Percentiles rank a stretch among this genome's conserved stretches.
phyloP scores from a whole-genome alignment of 2,329 filamentous ascomycete genomes.

The Pyricularia pennisetigena region DNA sequence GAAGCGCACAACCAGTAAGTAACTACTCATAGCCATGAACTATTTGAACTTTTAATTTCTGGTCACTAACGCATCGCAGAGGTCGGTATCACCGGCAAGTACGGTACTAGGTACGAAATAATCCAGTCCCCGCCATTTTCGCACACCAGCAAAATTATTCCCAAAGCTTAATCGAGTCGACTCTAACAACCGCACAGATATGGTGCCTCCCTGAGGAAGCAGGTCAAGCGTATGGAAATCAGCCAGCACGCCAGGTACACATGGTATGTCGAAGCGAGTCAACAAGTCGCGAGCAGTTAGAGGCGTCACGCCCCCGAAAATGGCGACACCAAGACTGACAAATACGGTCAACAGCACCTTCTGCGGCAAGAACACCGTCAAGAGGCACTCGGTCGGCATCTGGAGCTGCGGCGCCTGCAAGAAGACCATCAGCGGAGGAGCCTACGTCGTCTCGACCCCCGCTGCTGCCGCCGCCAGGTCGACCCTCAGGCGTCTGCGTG shows the following conservation, averaged over 20 bases:
- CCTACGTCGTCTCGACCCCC: slow-evolving; percentile 6
- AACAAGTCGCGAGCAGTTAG: not conserved
- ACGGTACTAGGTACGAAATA: slow-evolving; percentile 6
- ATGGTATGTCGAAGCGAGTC: slow-evolving; percentile 4
- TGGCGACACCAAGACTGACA: not conserved
- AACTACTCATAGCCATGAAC: not conserved
- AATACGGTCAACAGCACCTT: slow-evolving; percentile 4
- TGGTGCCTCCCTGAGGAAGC: slow-evolving; percentile 7
- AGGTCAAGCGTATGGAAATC: slow-evolving; percentile 7
- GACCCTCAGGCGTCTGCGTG: slow-evolving; percentile 7
- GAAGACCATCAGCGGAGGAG: slow-evolving; percentile 7
- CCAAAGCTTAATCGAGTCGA: not conserved
- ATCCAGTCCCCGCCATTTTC: not conserved
- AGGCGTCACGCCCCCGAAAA: not conserved
- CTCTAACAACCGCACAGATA: slow-evolving; percentile 5
- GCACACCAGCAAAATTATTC: not conserved
- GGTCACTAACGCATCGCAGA: slow-evolving; percentile 3
- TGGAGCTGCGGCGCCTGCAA: slow-evolving; percentile 5
- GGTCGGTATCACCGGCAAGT: slow-evolving; percentile 8
- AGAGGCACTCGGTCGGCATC: slow-evolving; percentile 7
- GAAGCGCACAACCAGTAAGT: slow-evolving; percentile 7
- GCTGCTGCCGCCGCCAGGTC: slow-evolving; percentile 6
- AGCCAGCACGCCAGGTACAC: slow-evolving; percentile 7
- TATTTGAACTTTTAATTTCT: not conserved
- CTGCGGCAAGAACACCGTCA: slow-evolving; percentile 6